Base-by-base conservation (phyloP, 2,329 filamentous ascomycete species). In the Botrytis hyacinthi region DNA sequence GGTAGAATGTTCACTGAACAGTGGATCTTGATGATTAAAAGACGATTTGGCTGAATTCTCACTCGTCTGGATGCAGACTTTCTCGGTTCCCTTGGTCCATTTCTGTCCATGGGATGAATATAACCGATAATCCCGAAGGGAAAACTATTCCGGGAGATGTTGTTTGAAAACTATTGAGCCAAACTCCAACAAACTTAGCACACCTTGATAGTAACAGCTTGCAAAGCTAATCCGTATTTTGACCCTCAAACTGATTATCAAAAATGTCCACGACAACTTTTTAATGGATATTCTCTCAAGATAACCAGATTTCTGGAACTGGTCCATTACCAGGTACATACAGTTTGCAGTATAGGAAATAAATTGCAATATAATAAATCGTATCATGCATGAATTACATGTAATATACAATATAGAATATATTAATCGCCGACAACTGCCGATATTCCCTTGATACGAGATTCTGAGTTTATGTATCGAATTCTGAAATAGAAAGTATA, bases 351-450 rank as follows among this genome's bases (percentile, higher is more conserved):
- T 62, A 48, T 65, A 70, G 71, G 67, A 73, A 57, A 59, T 73
- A 76, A 46, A 71, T 68, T 73, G 61, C 63, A 68, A 57, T 73
- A 60, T 72, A 68, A 66, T 68, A 69, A 74, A 44, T 66, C 62
- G 73, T 65, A 72, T 67, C 70, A 70, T 70, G 70, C 70, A 68
- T 69, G 54, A 72, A 14, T 65, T 60, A 29, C 46, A 65, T 72
- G 35, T 51, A 68, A 69, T 69, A 61, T 71, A 68, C 46, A 66
- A 68, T 69, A 75, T 44, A 73, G 73, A 57, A 69, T 62, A 75
- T 51, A 75, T 76, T 75, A 73, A 69, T 68, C 75, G 65, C 72
- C 69, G 69, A 70, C 68, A 71, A 71, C 44, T 71, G 69, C 72
- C 72, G 61, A 60, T 66, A 44, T 54, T 67, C 32, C 59, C 62